Base-by-base conservation (phyloP, 2,329 filamentous ascomycete species). In the Microdochium trichocladiopsis region DNA sequence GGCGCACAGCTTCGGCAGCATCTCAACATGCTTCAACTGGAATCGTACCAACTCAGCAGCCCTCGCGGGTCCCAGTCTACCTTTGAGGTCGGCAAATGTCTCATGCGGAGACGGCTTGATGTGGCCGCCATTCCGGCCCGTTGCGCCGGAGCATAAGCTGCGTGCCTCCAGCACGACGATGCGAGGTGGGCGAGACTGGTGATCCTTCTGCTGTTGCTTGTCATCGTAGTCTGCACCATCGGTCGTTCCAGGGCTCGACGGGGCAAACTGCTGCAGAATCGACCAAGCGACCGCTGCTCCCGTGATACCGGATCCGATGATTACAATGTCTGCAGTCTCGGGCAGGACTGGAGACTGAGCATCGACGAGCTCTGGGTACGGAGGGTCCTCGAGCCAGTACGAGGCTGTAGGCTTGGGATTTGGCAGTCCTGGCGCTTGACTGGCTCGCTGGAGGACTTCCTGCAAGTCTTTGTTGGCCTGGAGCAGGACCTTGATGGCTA, bases 231-330 rank as follows among this genome's bases (percentile, higher is more conserved):
- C 47, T 11, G 5, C 18, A 25, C 23, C 9, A 12, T 25, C 24
- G 47, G 47, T 23, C 16, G 47, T 54, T 21, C 50, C 55, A 36
- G 11, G 4, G 18, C 22, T 1, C 23, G 31, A 9, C 43, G 43
- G 6, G 51, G 53, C 2, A 25, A 52, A 51, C 25, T 60, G 57
- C 22, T 57, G 50, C 24, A 69, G 58, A 2, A 70, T 51, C 3
- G 67, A 64, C 21, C 68, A 59, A 3, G 70, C 72, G 16, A 73
- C 61, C 21, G 68, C 67, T 2, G 69, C 71, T 10, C 71, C 76
- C 2, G 77, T 75, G 53, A 82, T 80, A 1, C 79, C 80, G 33
- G 77, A 80, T 22, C 79, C 78, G 55, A 82, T 73, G 41, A 82
- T 71, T 18, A 77, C 71, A 2, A 79, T 62, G 52, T 82, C 78